phyloP scores from a whole-genome alignment of 176 grass and related monocot species.

The Oryza coarctata region DNA sequence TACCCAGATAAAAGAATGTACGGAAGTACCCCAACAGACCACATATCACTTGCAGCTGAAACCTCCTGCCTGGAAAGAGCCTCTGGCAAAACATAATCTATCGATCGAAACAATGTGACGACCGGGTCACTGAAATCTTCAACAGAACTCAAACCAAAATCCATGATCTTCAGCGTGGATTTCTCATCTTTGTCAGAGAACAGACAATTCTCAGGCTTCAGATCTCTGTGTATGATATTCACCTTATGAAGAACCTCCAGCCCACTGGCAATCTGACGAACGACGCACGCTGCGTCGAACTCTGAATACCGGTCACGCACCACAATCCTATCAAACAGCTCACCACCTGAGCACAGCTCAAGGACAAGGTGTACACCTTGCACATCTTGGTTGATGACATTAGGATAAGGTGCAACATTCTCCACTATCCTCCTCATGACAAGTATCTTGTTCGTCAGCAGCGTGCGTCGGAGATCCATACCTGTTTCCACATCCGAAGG shows the following conservation, averaged over 20 bases:
- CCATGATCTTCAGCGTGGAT: constrained; percentile 68
- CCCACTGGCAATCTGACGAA: constrained; percentile 59
- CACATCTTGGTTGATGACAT: constrained; percentile 53
- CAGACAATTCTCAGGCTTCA: constrained; percentile 73
- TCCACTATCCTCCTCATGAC: constrained; percentile 80
- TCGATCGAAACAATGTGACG: constrained; percentile 57
- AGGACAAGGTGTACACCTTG: constrained; percentile 58
- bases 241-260: constrained; percentile 63
- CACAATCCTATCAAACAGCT: constrained; percentile 65
- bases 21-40: constrained; percentile 74
- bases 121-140: constrained; percentile 65
- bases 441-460: constrained; percentile 67
- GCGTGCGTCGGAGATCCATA: constrained; percentile 61
- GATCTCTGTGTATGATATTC: constrained; percentile 57
- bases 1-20: constrained; percentile 78
- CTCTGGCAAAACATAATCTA: constrained; percentile 78
- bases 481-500: constrained; percentile 57
- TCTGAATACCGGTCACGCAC: constrained; percentile 46
- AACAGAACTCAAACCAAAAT: constrained; percentile 72
- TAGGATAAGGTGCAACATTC: constrained; percentile 55
- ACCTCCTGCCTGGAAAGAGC: constrained; percentile 57
- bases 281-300: constrained; percentile 48
- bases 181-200: constrained; percentile 44
- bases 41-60: constrained; percentile 70
- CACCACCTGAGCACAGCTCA: constrained; percentile 63